A percentile compares a stretch with the other conserved stretches of the same genome.
Conservation (phyloP, 306 rosid genomes). For the Vicia sativa region DNA sequence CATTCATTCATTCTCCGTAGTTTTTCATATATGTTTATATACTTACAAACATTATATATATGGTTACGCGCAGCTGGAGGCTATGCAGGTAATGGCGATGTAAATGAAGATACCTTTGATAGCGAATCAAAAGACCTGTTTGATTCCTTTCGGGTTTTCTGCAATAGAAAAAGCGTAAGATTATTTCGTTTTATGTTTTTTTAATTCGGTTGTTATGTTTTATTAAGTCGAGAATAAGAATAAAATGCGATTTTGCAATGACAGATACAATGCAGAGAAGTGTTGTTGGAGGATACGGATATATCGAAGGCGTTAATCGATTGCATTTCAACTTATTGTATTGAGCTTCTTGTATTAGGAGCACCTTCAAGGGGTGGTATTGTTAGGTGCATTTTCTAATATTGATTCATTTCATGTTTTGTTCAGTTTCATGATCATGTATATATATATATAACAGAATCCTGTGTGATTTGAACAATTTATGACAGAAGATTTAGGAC, state of each 20-base stretch:
- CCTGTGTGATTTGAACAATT: neutral
- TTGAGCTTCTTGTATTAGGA: conserved; percentile 79
- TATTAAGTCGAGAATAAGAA: too few relatives aligned
- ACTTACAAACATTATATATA: neutral
- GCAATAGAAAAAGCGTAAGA: conserved; percentile 59
- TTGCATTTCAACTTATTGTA: conserved; percentile 36
- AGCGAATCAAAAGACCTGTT: conserved; percentile 66
- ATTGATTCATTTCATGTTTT: neutral
- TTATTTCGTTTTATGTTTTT: too few relatives aligned
- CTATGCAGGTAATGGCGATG: conserved; percentile 16
- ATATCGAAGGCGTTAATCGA: conserved; percentile 62
- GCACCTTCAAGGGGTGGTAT: conserved; percentile 63
- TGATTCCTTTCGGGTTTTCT: conserved; percentile 73
- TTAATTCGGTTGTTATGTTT: too few relatives aligned
- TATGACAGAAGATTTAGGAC: conserved; percentile 67
- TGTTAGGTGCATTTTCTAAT: conserved; percentile 48
- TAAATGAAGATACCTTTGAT: conserved; percentile 37
- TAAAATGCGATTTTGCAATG: neutral
- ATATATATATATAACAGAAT: neutral
- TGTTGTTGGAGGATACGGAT: conserved; percentile 61
- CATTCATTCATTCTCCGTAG: too few relatives aligned
- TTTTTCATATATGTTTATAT: too few relatives aligned
- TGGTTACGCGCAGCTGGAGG: conserved; percentile 44
- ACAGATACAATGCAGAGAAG: conserved; percentile 76
- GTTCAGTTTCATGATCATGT: neutral